Evolutionary conservation across 306 rosid species (phyloP).

Genomic region (Inga leiocalycina): DNA sequence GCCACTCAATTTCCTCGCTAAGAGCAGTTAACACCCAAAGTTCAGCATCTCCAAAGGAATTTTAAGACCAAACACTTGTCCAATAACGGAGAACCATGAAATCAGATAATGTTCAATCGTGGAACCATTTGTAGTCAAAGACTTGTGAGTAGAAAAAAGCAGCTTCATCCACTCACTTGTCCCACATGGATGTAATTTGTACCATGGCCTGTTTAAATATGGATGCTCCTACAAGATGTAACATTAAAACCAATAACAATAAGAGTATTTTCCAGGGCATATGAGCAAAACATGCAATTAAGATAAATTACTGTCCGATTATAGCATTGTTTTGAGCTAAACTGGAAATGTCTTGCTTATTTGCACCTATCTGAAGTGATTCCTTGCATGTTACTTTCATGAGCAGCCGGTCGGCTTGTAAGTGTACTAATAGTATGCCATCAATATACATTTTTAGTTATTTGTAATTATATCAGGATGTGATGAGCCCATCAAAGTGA

Average conservation of each 20-base stretch:
- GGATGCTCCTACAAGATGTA: constrained; percentile 77
- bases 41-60: constrained; percentile 59
- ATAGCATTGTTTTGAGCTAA: constrained; percentile 4
- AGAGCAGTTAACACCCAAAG: constrained; percentile 1
- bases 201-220: constrained; percentile 83
- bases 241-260: background rate
- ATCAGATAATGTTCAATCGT: constrained; percentile 53
- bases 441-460: background rate
- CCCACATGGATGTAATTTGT: constrained; percentile 91
- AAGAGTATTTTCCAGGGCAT: background rate
- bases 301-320: background rate
- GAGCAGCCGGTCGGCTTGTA: background rate
- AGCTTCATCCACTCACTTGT: constrained; percentile 91
- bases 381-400: background rate
- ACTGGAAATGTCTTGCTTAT: background rate
- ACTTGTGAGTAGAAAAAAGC: constrained; percentile 47
- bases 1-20: background rate
- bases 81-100: constrained; percentile 86
- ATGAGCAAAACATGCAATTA: constrained; percentile 1
- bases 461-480: too few species aligned
- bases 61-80: constrained; percentile 78
- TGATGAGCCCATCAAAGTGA: too few species aligned
- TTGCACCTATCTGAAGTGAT: background rate
- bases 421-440: background rate
- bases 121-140: constrained; percentile 39